Percentiles rank a stretch among this genome's conserved stretches.
Evolutionary conservation across 495 filamentous ascomycete species (phyloP).

Genomic region (Aspergillus wentii): DNA sequence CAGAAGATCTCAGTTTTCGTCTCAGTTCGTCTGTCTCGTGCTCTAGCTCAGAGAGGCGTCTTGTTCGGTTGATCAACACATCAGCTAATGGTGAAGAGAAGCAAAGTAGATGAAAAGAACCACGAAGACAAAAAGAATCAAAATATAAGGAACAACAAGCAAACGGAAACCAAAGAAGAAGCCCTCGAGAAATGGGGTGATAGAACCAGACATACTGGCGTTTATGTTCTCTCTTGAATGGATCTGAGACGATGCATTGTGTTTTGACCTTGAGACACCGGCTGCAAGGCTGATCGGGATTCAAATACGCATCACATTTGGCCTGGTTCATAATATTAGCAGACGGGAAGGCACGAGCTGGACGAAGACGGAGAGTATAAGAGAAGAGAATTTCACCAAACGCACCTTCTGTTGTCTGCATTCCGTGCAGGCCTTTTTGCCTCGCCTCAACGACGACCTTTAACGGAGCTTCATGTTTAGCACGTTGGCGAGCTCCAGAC

Average conservation of each 20-base stretch:
- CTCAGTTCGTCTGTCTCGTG: slow-evolving; percentile 35
- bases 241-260: slow-evolving; percentile 34
- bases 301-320: slow-evolving; percentile 38
- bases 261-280: slow-evolving; percentile 34
- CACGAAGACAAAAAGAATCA: neutral
- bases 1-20: slow-evolving; percentile 23
- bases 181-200: no score
- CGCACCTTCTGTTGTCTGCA: slow-evolving; percentile 45
- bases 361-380: no score
- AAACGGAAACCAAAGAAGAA: no score
- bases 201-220: slow-evolving; percentile 39
- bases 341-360: no score
- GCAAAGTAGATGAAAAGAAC: neutral
- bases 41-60: slow-evolving; percentile 33
- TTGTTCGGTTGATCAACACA: slow-evolving; percentile 1
- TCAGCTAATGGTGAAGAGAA: neutral
- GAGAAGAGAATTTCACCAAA: no score
- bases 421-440: slow-evolving; percentile 41
- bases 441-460: slow-evolving; percentile 27
- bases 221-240: slow-evolving; percentile 41
- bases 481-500: no score
- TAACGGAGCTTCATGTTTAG: slow-evolving; percentile 11
- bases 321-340: no score
- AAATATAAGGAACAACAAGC: neutral
- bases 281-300: slow-evolving; percentile 27